Base-by-base conservation (phyloP, 2,329 filamentous ascomycete genomes). In the Fusarium veterinarium region DNA sequence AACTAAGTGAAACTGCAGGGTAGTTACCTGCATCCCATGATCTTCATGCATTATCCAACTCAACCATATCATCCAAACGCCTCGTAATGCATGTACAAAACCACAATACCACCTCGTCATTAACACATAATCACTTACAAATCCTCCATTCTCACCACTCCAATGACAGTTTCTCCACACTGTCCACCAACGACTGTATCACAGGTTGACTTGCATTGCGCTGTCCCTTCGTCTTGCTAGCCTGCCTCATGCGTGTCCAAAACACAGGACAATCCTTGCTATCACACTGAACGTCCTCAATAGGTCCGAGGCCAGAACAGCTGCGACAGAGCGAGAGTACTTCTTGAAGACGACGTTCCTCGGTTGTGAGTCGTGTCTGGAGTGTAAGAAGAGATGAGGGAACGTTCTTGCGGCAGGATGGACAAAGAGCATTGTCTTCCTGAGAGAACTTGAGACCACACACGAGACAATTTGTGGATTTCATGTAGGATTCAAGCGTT, bases 401-500 rank as follows among this genome's bases (percentile, higher is more conserved):
- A n/a, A 85, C 81, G 71, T 88, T 81, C 19, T 80, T 75, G 14
- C 85, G 81, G 79, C 93, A 95, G 16, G 80, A 73, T 3, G 77
- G 77, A 80, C 93, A 95, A 9, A 95, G 82, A 0, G 82, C 80
- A 2, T 78, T 77, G 28, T 75, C 78, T 52, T 81, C 77, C 42
- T 73, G 67, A 1, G 67, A 56, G 40, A 78, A 80, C 44, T 76
- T 80, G 33, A 67, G 62, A 75, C 55, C 77, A 81, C 96, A 99
- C 20, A 95, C 88, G 9, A 95, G 82, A 79, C 96, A 99, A 5
- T 91, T 89, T 0, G 91, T 92, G 0, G 91, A 91, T 71, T 90
- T 92, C 91, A 98, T 92, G 82, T 98, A 99, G n/a, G 90, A 92
- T 78, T 98, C 96, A n/a, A 99, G 87, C 1, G 95, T 98, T 80